Conservation (phyloP, 164 flowering plant genomes). For the Aristolochia californica region DNA sequence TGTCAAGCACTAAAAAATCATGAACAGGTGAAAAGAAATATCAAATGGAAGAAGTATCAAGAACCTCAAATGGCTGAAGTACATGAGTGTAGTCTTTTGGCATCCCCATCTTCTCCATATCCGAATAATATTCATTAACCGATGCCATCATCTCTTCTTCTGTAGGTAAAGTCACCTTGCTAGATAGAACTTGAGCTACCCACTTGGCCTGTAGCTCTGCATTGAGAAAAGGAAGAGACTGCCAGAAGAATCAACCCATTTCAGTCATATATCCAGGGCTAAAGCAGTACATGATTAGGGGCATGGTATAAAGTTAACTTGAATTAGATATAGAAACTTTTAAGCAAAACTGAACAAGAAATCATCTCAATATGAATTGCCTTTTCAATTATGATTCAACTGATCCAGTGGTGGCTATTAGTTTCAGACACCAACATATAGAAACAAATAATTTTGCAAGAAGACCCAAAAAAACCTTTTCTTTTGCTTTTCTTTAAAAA, state of each 20-base stretch:
- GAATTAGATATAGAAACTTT: too few relatives aligned
- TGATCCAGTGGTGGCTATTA: too few relatives aligned
- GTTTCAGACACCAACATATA: too few relatives aligned
- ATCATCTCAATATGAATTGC: too few relatives aligned
- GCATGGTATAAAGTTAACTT: too few relatives aligned
- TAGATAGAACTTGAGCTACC: conserved; percentile 70
- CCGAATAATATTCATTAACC: conserved; percentile 35
- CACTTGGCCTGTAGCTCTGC: conserved; percentile 72
- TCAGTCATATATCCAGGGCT: too few relatives aligned
- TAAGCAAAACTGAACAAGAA: too few relatives aligned
- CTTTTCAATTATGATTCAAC: too few relatives aligned
- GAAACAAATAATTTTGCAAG: background rate
- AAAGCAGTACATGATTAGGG: background rate
- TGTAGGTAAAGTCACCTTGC: conserved; percentile 48
- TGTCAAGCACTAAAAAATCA: background rate
- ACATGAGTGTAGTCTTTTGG: conserved; percentile 64
- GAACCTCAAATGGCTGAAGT: conserved; percentile 13
- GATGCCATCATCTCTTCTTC: conserved; percentile 55
- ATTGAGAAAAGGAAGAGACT: conserved; percentile 60
- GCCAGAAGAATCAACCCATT: background rate
- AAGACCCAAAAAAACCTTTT: too few relatives aligned
- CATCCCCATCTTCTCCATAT: conserved; percentile 36
- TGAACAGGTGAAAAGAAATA: background rate
- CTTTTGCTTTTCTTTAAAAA: too few relatives aligned
- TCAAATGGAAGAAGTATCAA: conserved; percentile 21